Base-by-base conservation (phyloP, 2,329 filamentous ascomycete species). In the Plenodomus tracheiphilus region DNA sequence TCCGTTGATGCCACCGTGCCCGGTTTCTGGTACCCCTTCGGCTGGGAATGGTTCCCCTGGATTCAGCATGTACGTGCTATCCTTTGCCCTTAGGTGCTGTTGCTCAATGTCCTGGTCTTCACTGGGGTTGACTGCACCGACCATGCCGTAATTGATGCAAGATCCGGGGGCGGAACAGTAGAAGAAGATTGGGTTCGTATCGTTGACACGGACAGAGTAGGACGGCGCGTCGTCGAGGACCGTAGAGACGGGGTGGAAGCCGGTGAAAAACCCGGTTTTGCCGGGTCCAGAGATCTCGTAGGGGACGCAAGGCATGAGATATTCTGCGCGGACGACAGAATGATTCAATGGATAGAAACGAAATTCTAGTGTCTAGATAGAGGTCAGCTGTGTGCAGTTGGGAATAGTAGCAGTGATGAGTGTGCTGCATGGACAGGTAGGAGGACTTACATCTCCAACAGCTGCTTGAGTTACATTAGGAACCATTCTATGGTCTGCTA, bases 101-200 rank as follows among this genome's bases (percentile, higher is more conserved):
- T 43, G 45, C 5, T 51, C 43, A 32, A 72, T 53, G 5, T 51
- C 58, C 37, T 55, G 61, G 11, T 50, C 56, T 6, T 58, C 25
- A 38, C 67, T 69, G 9, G 85, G 81, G 62, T 92, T 93, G 57
- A 92, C 85, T 1, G 83, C 86, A 3, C 88, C 88, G 16, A 93
- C 81, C 88, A 93, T 93, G 32, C 83, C 80, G 43, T 85, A 81
- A 2, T 74, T 69, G 9, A 80, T 77, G 64, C 89, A 93, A 4
- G 85, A 87, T 1, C 77, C 81, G 0, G 83, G 79, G 0, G 86
- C 86, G 0, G 84, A 63, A 50, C 69, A 73, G 58, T 74, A 74
- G 62, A 70, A 74, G 49, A 68, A 73, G 1, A 73, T 62, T 2
- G 71, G 70, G 1, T 56, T 34, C 1, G 65, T 64, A 46, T 70